A percentile compares a stretch with the other conserved stretches of the same genome.
Conservation (phyloP, 305 asterid species). For the Euphrasia arctica region DNA sequence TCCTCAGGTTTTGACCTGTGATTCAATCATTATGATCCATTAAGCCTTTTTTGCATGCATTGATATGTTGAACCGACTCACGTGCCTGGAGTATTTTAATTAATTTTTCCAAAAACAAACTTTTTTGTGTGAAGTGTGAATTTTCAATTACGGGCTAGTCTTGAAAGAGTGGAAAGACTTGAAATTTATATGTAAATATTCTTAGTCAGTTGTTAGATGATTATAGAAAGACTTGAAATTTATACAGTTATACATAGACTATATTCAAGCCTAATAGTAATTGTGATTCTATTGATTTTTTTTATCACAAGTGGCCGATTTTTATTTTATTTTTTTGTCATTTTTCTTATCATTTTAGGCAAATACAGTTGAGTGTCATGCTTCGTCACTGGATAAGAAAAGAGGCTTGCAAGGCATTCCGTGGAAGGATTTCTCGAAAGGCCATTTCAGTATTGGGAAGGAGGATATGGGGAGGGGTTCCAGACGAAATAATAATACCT, state of each 20-base stretch:
- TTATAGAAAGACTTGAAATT: too few relatives aligned
- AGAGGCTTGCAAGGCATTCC: constrained; percentile 53
- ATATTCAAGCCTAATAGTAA: constrained; percentile 32
- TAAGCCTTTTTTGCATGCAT: background rate
- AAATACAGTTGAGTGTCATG: constrained; percentile 44
- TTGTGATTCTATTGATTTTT: constrained; percentile 25
- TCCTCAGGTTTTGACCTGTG: constrained; percentile 43
- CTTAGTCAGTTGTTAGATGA: constrained; percentile 11
- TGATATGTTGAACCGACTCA: background rate
- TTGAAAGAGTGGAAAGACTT: constrained; percentile 5
- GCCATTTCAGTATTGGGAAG: constrained; percentile 43
- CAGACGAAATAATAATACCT: constrained; percentile 34
- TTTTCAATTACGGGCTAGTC: constrained; percentile 8
- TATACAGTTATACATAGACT: background rate
- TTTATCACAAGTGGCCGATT: constrained; percentile 19
- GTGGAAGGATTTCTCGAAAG: constrained; percentile 58
- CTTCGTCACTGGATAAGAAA: constrained; percentile 52
- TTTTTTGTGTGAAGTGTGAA: constrained; percentile 5
- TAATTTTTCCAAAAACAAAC: background rate
- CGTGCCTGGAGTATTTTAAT: background rate
- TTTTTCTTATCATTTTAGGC: constrained; percentile 50
- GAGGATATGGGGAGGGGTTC: constrained; percentile 65
- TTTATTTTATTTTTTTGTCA: constrained; percentile 41
- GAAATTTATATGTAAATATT: background rate
- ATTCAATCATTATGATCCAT: constrained; percentile 19